Base-by-base conservation (phyloP, 2,329 filamentous ascomycete genomes). In the Aspergillus transmontanensis region DNA sequence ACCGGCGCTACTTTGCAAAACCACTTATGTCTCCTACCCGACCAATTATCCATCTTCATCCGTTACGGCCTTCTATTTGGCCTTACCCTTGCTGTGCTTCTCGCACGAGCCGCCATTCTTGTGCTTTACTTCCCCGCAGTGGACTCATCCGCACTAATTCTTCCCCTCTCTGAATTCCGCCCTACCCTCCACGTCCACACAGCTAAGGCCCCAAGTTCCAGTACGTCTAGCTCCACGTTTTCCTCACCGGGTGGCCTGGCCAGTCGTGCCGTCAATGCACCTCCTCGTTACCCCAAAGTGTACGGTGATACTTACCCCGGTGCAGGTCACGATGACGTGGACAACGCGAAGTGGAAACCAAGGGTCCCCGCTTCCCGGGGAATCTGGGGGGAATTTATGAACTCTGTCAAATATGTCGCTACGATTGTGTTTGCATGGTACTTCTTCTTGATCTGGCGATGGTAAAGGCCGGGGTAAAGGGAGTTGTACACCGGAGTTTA, bases 11-110 rank as follows among this genome's bases (percentile, higher is more conserved):
- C 94, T 0, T 79, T 97, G 4, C 92, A 98, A 78, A 95, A 92
- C 0, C 92, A 96, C 67, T 86, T 98, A 2, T 99, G 95, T 74
- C 85, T 99, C 2, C 84, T 98, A 10, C 95, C 95, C 0, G 93
- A 94, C 76, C 93, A 97, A 76, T 82, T 97, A 12, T 86, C 86
- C 57, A 94, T 93, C 7, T 96, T 94, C 77, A 87, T 95, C 65
- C 86, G 87, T 61, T 99, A 99, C 74, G 87, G 83, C 39, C 80
- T 85, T 32, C 82, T 95, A 19, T 81, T 90, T 1, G 82, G 74
- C 10, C 62, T 87, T 45, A 88, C 85, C 1, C 60, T 88, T 0
- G 19, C 80, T 21, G 60, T 83, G 6, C 78, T 89, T 9, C 59
- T 81, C 30, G 62, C 82, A 19, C 80, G 82, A 50, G 82, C 85